These are phyloP conservation scores for Paratinospora sagittata DNA, from an alignment of 164 flowering plant genomes.

Conservation along the genomic window DNA sequence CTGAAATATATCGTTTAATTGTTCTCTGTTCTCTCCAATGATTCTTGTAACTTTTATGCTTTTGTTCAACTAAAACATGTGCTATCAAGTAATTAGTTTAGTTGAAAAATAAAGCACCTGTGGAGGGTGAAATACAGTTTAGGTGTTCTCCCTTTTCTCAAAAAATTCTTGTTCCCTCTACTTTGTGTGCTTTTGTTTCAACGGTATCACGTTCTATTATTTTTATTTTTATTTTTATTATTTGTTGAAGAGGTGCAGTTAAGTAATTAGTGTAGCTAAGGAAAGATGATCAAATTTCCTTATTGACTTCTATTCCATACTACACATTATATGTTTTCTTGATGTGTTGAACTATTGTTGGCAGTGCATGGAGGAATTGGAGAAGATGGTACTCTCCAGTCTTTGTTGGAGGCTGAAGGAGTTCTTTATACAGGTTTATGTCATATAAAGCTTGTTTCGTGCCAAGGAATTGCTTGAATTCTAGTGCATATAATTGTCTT, in stretches of 20 bases:
- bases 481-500: neutral
- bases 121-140: neutral
- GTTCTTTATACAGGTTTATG: conserved; percentile 73
- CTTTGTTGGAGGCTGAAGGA: conserved; percentile 64
- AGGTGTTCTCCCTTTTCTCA: neutral
- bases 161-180: neutral
- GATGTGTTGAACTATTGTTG: conserved; percentile 1
- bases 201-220: neutral
- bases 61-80: neutral
- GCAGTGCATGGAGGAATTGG: conserved; percentile 96
- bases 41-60: neutral
- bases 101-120: neutral
- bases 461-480: neutral
- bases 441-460: conserved; percentile 5
- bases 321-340: neutral
- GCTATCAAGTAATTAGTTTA: neutral
- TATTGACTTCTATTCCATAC: neutral
- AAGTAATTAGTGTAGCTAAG: neutral
- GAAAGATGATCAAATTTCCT: neutral
- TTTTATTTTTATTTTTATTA: no score
- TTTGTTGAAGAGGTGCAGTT: no score
- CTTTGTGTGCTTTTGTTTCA: neutral
- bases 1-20: no score
- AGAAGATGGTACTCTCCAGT: conserved; percentile 92
- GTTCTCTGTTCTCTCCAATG: neutral